These are phyloP conservation scores for Blastobotrys niveus DNA, from an alignment of 1,139 yeast species.

Conservation along the genomic window DNA sequence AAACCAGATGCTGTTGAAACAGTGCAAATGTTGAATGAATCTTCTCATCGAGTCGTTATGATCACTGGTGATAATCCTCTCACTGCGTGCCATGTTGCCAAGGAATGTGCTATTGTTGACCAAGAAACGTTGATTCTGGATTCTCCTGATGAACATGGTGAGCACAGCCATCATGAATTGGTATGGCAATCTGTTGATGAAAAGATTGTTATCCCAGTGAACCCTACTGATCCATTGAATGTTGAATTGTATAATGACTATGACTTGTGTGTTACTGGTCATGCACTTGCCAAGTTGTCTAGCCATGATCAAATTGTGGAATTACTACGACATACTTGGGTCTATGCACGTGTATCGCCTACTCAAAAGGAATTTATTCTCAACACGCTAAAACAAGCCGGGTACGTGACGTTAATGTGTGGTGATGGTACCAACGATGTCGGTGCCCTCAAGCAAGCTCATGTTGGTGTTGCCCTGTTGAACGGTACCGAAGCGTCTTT, in stretches of 20 bases:
- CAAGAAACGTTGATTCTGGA: constrained; percentile 82
- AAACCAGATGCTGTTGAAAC: constrained; percentile 89
- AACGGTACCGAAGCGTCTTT: constrained; percentile 96
- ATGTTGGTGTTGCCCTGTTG: constrained; percentile 91
- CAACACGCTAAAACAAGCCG: constrained; percentile 76
- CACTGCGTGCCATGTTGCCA: constrained; percentile 97
- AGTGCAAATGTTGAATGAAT: constrained; percentile 86
- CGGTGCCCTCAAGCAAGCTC: constrained; percentile 98
- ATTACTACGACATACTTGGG: constrained; percentile 86
- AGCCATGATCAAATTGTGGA: constrained; percentile 54
- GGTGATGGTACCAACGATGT: constrained; percentile 99
- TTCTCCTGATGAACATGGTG: constrained; percentile 69
- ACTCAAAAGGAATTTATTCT: constrained; percentile 88
- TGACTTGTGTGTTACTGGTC: constrained; percentile 92
- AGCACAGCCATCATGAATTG: constrained; percentile 48
- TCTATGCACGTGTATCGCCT: constrained; percentile 97
- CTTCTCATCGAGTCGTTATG: constrained; percentile 90
- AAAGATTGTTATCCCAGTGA: constrained; percentile 62
- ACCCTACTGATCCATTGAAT: constrained; percentile 55
- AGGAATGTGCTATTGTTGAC: constrained; percentile 82
- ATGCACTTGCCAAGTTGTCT: constrained; percentile 65
- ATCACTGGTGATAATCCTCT: constrained; percentile 98
- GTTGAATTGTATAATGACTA: constrained; percentile 53
- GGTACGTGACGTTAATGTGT: constrained; percentile 94
- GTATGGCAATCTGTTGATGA: constrained; percentile 87